Evolutionary conservation across 768 basidiomycete species (phyloP).

Genomic region (Termitomyces sp.): DNA sequence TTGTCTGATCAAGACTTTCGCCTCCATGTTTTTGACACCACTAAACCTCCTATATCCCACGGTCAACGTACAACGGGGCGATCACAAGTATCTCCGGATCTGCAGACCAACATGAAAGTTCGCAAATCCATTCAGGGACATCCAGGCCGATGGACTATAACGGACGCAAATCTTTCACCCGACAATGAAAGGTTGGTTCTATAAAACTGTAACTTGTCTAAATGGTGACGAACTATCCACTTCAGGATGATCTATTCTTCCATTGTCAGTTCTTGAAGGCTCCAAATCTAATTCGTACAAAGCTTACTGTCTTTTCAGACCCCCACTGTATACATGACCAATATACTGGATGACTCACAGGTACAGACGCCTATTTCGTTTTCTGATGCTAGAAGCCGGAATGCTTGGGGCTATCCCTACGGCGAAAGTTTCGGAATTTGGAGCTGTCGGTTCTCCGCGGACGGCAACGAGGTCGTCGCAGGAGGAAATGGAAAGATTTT

Average conservation of each 20-base stretch:
- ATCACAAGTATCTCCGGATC: conserved; percentile 18
- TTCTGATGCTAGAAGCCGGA: conserved; percentile 40
- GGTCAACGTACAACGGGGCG: conserved; percentile 11
- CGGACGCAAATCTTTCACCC: conserved; percentile 87
- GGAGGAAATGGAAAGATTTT: conserved; percentile 84
- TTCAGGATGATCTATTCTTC: conserved; percentile 89
- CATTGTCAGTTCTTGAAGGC: conserved; percentile 48
- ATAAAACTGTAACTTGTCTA: neutral
- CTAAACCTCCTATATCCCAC: conserved; percentile 36
- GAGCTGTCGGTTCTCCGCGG: conserved; percentile 94
- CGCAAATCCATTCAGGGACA: conserved; percentile 70
- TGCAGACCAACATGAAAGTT: conserved; percentile 43
- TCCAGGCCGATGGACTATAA: conserved; percentile 88
- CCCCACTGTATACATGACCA: conserved; percentile 73
- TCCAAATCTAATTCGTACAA: neutral
- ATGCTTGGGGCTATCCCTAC: conserved; percentile 36
- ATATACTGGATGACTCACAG: conserved; percentile 57
- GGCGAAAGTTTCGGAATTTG: conserved; percentile 72
- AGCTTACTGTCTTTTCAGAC: conserved; percentile 39
- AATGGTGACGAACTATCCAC: neutral
- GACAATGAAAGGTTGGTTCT: conserved; percentile 73
- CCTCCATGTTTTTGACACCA: conserved; percentile 84
- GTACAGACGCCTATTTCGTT: conserved; percentile 63
- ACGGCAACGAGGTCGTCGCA: conserved; percentile 93
- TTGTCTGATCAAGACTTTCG: conserved; percentile 62